Percentiles rank a stretch among this genome's conserved stretches.
Evolutionary conservation across 1,284 basidiomycete genomes (phyloP).

Genomic region (Apiotrichum siamense): DNA sequence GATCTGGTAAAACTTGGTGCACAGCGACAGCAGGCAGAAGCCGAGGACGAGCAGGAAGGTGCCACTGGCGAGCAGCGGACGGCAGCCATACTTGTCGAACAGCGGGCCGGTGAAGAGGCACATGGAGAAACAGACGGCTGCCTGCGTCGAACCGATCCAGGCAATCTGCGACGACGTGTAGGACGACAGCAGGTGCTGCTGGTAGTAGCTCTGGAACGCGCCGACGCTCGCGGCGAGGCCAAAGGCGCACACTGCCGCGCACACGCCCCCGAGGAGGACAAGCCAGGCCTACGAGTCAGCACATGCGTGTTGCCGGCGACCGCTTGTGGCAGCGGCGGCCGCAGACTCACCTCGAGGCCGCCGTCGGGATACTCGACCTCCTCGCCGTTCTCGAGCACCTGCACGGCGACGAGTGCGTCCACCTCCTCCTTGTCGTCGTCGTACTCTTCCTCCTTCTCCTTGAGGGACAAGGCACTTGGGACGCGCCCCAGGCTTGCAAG

Average conservation of each 20-base stretch:
- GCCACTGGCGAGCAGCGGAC: slow-evolving; percentile 26
- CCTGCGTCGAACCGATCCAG: slow-evolving; percentile 35
- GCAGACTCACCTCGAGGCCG: slow-evolving; percentile 15
- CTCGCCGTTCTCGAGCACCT: slow-evolving; percentile 14
- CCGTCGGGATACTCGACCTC: slow-evolving; percentile 26
- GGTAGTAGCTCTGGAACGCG: slow-evolving; percentile 38
- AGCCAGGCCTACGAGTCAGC: slow-evolving; percentile 24
- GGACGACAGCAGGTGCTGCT: slow-evolving; percentile 20
- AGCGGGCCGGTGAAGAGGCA: slow-evolving; percentile 34
- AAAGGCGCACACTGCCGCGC: slow-evolving; percentile 35
- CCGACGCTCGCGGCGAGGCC: slow-evolving; percentile 33
- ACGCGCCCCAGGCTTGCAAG: slow-evolving; percentile 7
- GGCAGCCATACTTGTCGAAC: slow-evolving; percentile 36
- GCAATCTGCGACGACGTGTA: slow-evolving; percentile 31
- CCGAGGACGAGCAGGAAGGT: slow-evolving; percentile 22
- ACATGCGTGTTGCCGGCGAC: too few relatives aligned
- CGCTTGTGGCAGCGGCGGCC: too few relatives aligned
- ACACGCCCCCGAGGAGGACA: slow-evolving; percentile 28
- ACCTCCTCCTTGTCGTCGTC: background rate
- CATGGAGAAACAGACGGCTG: slow-evolving; percentile 30
- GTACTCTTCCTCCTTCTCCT: background rate
- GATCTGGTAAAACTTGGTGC: slow-evolving; percentile 32
- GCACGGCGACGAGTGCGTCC: slow-evolving; percentile 19
- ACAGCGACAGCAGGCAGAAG: slow-evolving; percentile 28
- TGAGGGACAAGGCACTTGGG: background rate